Evolutionary conservation across 768 basidiomycete species (phyloP), one percentile per base, ranked within the genome.

Genomic region (Lenzites betulinus): DNA sequence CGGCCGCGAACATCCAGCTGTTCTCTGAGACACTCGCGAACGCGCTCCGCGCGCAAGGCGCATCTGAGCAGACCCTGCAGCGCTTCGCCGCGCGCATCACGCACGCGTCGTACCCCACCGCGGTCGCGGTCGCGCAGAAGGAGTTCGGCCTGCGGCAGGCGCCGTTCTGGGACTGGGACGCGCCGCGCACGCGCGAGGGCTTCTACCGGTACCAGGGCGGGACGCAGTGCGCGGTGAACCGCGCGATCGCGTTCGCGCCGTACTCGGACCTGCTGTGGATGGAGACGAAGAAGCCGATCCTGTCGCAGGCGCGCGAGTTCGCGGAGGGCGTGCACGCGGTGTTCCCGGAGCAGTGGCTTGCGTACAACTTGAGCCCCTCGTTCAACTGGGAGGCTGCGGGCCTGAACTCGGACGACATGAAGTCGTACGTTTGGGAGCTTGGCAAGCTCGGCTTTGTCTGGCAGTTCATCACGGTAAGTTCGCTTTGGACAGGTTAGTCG

Each of bases 201-300:
- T 98, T 85, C 80, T 98, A 95, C 81, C 87, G 96, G 64, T 98
- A 96, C 81, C 92, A 95, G 75, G 95, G 96, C 61, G 96, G 96
- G 8, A 98, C 95, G 5, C 87, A 92, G 71, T 95, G 94, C 70
- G 95, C 95, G 11, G 83, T 98, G 69, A 89, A 92, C 75, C 92
- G 96, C 60, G 91, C 90, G 18, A 80, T 95, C 59, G 94, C 93
- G 26, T 98, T 93, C 69, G 94, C 94, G 28, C 96, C 95, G 3
- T 95, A 95, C 74, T 91, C 93, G 51, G 94, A 95, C 74, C 76
- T 92, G 55, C 70, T 95, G 66, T 95, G 93, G 93, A 95, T 95
- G 94, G 93, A 95, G 81, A 99, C 97, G 47, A 93, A 94, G 80
- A 89, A 84, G 66, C 97, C 97, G 15, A 95, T 98, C 73, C 77